Evolutionary conservation across 495 filamentous ascomycete genomes (phyloP).

Genomic region (Neurospora pannonica): DNA sequence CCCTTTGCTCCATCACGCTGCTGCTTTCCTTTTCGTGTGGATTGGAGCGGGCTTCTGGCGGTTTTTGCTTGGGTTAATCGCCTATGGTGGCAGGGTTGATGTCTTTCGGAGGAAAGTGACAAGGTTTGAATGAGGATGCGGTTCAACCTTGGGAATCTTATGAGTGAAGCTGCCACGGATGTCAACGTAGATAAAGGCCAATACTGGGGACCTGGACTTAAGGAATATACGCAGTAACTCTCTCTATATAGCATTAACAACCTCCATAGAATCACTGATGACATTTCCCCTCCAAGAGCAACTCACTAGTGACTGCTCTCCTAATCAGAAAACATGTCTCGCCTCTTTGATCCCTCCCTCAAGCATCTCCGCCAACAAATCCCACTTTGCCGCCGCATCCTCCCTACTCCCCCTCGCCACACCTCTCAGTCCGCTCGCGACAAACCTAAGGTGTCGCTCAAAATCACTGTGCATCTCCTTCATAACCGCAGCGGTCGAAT

Average conservation of each 20-base stretch:
- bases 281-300: background rate
- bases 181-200: too few species aligned
- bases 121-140: too few species aligned
- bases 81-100: background rate
- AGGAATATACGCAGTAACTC: background rate
- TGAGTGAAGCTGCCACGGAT: too few species aligned
- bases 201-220: too few species aligned
- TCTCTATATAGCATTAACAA: background rate
- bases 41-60: background rate
- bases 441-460: slow-evolving; percentile 42
- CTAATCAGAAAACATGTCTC: background rate
- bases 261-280: background rate
- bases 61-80: background rate
- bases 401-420: slow-evolving; percentile 51
- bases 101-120: too few species aligned
- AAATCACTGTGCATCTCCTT: slow-evolving; percentile 37
- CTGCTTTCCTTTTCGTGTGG: background rate
- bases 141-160: too few species aligned
- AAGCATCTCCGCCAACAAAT: slow-evolving; percentile 49
- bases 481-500: slow-evolving; percentile 29
- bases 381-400: slow-evolving; percentile 42
- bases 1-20: background rate
- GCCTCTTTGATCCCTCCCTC: slow-evolving; percentile 36
- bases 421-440: slow-evolving; percentile 44
- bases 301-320: background rate